These are phyloP conservation scores for Leptographium lundbergii DNA, from an alignment of 2,329 filamentous ascomycete species.

Conservation along the genomic window DNA sequence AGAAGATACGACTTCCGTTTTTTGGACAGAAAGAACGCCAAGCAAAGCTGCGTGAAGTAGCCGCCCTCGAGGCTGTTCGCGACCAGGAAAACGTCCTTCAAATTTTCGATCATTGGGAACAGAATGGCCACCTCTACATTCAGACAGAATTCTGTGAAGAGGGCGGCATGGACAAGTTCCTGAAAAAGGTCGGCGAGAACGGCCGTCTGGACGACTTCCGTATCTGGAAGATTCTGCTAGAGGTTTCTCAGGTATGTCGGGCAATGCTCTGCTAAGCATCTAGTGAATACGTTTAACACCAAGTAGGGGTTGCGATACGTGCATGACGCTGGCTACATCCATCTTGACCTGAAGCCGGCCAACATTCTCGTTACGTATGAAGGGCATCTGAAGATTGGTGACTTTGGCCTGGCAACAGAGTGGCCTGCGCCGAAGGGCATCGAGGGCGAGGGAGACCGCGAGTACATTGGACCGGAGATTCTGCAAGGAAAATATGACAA, in stretches of 20 bases:
- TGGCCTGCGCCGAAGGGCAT: constrained; percentile 68
- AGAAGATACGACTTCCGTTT: constrained; percentile 77
- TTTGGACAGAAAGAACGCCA: constrained; percentile 69
- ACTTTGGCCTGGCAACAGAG: constrained; percentile 69
- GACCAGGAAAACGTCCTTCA: constrained; percentile 77
- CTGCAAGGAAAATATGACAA: constrained; percentile 78
- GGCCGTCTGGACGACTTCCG: constrained; percentile 90
- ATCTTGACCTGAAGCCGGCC: constrained; percentile 74
- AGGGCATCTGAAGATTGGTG: constrained; percentile 71
- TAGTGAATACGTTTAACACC: constrained; percentile 12
- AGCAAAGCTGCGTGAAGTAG: constrained; percentile 72
- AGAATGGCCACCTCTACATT: constrained; percentile 77
- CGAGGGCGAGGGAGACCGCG: constrained; percentile 86
- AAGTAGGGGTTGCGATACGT: constrained; percentile 76
- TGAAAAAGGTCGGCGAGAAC: constrained; percentile 69
- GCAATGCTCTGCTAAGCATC: not conserved
- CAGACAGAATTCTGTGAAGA: constrained; percentile 96
- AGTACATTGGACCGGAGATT: constrained; percentile 92
- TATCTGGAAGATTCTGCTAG: constrained; percentile 95
- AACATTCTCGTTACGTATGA: constrained; percentile 75
- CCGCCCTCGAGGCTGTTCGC: constrained; percentile 62
- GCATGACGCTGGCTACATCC: constrained; percentile 75
- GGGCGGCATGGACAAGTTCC: constrained; percentile 76
- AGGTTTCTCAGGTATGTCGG: constrained; percentile 62
- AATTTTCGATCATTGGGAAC: constrained; percentile 80